Evolutionary conservation across 495 filamentous ascomycete genomes (phyloP), one percentile per base, ranked within the genome.

Genomic region (Penicillium simplicissimum): DNA sequence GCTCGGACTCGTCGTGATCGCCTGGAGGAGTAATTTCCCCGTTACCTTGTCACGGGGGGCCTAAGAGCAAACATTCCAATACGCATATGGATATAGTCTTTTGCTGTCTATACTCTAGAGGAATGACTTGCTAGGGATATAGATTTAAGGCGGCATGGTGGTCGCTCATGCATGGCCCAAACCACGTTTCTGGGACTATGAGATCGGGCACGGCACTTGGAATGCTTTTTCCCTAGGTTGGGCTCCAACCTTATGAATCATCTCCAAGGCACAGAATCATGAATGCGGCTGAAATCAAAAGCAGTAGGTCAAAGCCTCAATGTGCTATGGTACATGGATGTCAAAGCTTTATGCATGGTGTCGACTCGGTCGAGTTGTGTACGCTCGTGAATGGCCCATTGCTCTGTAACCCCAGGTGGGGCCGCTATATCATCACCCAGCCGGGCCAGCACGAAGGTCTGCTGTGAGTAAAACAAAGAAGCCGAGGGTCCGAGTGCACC

Each of bases 281-380:
- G 0, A 47, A 25, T 47, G 21, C 21, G 11, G 43, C 40, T 47
- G 11, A 2, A 13, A 25, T 47, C 43, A 23, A 25, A 25, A 4
- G 3, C 23, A 8, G 8, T 8, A 47, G 11, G 21, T 25, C 1
- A 49, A 49, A 25, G 45, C 13, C 4, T 8, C 17, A 2, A 49
- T 31, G 8, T 1, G 45, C 23, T 23, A n/a, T 23, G 14, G 23
- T 25, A 2, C 5, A n/a, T 42, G 21, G 1, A 25, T 49, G 21
- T 4, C 19, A 47, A 15, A 31, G 45, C 45, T 49, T 49, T 49
- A 49, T 49, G 45, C 23, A 49, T 13, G 13, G 19, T 2, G 14
- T 31, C 25, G 45, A 49, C 23, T 49, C 31, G 45, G 14, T 31
- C 25, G 45, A 49, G 45, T 49, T 49, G 45, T 49, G 23, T 49